Conservation (phyloP, 148 eudicot species). For the Camellia lanceoleosa region DNA sequence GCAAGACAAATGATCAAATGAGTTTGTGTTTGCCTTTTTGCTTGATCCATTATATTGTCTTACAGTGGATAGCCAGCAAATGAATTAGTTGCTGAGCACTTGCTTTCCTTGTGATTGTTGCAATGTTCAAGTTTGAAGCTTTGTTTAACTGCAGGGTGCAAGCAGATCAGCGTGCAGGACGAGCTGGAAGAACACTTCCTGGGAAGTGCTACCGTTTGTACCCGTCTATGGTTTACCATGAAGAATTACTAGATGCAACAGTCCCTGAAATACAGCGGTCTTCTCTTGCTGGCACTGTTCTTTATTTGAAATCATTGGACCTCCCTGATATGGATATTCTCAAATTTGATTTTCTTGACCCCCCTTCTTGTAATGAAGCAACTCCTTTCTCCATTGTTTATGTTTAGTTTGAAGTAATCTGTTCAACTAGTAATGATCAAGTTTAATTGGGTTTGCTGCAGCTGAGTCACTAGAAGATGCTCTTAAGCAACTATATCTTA, state of each 20-base stretch:
- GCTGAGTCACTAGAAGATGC: constrained; percentile 92
- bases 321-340: constrained; percentile 95
- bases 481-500: constrained; percentile 82
- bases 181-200: constrained; percentile 98
- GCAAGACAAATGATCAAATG: neutral
- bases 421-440: constrained; percentile 5
- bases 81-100: neutral
- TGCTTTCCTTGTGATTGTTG: neutral
- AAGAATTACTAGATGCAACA: constrained; percentile 86
- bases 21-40: neutral
- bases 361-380: constrained; percentile 67
- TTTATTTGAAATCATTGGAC: constrained; percentile 85
- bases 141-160: constrained; percentile 60
- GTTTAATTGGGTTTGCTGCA: constrained; percentile 34
- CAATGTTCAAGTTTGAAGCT: neutral
- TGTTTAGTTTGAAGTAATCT: neutral
- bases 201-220: constrained; percentile 95
- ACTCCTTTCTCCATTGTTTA: neutral
- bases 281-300: constrained; percentile 94
- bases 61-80: neutral
- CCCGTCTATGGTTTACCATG: constrained; percentile 61
- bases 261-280: constrained; percentile 93
- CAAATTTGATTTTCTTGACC: constrained; percentile 86
- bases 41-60: neutral
- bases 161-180: constrained; percentile 95